Evolutionary conservation across 768 basidiomycete species (phyloP).

Genomic region (Pilatotrama ljubarskyi): DNA sequence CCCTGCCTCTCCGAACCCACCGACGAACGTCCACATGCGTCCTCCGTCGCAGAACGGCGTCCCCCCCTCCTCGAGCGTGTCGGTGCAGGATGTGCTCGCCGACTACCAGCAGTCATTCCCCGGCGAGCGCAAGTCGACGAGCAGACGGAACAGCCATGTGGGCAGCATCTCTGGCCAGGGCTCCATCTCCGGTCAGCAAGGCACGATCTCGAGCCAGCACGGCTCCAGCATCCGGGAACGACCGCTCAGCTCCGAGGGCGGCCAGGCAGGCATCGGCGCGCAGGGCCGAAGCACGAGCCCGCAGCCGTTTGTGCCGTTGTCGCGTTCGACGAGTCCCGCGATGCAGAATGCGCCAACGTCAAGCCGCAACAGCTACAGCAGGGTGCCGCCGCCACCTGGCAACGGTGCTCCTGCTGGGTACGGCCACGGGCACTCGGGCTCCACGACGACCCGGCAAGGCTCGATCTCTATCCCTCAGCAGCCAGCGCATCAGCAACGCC

Average conservation of each 20-base stretch:
- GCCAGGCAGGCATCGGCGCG: conserved; percentile 83
- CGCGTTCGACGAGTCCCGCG: conserved; percentile 54
- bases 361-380: conserved; percentile 25
- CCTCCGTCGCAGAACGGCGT: conserved; percentile 45
- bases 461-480: conserved; percentile 33
- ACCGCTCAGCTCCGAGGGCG: conserved; percentile 55
- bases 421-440: conserved; percentile 18
- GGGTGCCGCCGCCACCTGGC: conserved; percentile 21
- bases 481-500: conserved; percentile 40
- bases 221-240: conserved; percentile 35
- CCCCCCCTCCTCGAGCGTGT: conserved; percentile 47
- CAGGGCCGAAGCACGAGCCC: conserved; percentile 66
- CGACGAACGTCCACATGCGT: conserved; percentile 76
- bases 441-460: conserved; percentile 34
- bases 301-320: conserved; percentile 44
- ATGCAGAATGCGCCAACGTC: conserved; percentile 21
- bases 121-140: conserved; percentile 71
- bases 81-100: conserved; percentile 70
- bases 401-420: conserved; percentile 5
- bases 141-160: conserved; percentile 49
- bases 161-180: conserved; percentile 34
- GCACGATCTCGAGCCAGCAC: conserved; percentile 18
- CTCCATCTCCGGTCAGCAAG: conserved; percentile 30
- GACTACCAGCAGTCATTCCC: conserved; percentile 87
- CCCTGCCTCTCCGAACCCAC: conserved; percentile 70